Conservation (phyloP, 2,329 filamentous ascomycete species). For the Epichloe uncinata region DNA sequence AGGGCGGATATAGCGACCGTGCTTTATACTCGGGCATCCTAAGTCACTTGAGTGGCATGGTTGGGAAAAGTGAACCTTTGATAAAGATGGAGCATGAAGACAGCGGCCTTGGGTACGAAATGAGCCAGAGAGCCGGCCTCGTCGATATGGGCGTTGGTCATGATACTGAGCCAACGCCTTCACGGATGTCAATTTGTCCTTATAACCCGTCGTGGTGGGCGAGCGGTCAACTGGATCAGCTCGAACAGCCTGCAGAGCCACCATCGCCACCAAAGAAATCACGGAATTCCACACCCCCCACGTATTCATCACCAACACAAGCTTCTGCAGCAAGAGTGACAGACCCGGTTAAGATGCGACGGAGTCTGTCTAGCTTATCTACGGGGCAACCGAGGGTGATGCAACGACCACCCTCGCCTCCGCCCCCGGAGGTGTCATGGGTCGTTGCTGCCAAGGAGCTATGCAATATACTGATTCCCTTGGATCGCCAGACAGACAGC, state of each 20-base stretch:
- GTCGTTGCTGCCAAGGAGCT: conserved; percentile 70
- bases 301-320: conserved; percentile 78
- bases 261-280: conserved; percentile 37
- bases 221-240: conserved; percentile 46
- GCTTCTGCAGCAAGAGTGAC: conserved; percentile 73
- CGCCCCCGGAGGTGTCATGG: conserved; percentile 76
- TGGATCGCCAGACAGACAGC: conserved; percentile 60
- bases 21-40: conserved; percentile 79
- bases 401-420: conserved; percentile 43
- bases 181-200: conserved; percentile 21
- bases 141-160: conserved; percentile 19
- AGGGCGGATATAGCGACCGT: conserved; percentile 91
- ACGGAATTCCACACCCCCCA: conserved; percentile 49
- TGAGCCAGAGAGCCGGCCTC: conserved; percentile 38
- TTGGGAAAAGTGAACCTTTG: conserved; percentile 34
- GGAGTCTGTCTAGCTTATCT: conserved; percentile 44
- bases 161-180: neutral
- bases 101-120: conserved; percentile 42
- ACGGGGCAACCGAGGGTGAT: conserved; percentile 10
- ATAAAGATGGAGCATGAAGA: conserved; percentile 19
- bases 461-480: conserved; percentile 68
- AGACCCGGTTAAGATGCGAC: conserved; percentile 50
- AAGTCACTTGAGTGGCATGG: conserved; percentile 78
- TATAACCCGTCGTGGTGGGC: conserved; percentile 67
- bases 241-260: conserved; percentile 47